phyloP scores from a whole-genome alignment of 768 basidiomycete species.

The Lentinus brumalis region DNA sequence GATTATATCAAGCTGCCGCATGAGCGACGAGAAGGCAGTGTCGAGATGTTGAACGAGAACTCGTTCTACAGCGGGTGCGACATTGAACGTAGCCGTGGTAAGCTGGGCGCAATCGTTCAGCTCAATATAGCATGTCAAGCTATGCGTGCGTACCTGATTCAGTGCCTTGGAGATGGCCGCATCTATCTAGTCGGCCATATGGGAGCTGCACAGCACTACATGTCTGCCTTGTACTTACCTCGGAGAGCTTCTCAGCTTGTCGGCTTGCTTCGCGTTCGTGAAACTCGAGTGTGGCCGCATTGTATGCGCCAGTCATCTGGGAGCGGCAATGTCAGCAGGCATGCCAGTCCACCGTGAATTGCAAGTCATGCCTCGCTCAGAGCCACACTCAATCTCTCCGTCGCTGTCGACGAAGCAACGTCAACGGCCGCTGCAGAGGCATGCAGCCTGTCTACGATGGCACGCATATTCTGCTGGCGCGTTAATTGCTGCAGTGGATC shows the following conservation, averaged over 20 bases:
- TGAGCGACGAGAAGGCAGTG: not conserved
- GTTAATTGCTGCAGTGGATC: not conserved
- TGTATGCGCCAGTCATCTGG: not conserved
- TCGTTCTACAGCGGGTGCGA: not conserved
- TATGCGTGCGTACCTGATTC: not conserved
- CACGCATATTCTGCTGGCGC: constrained; percentile 11
- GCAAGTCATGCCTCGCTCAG: constrained; percentile 5
- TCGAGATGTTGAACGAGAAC: not conserved
- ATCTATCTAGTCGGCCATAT: not conserved
- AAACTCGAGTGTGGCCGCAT: not conserved
- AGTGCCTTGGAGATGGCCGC: not conserved
- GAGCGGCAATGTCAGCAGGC: not conserved
- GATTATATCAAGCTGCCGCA: not conserved
- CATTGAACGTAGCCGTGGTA: not conserved
- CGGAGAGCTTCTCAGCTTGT: not conserved
- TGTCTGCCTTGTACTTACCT: not conserved
- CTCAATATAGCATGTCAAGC: no score
- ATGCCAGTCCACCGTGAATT: not conserved
- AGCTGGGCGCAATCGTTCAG: not conserved
- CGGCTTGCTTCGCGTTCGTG: not conserved
- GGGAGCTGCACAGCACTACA: not conserved
- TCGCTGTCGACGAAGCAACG: not conserved
- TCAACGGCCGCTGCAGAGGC: constrained; percentile 8
- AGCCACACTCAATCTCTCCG: not conserved
- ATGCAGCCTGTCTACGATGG: constrained; percentile 6